Percentiles rank a stretch among this genome's conserved stretches.
Evolutionary conservation across 768 basidiomycete genomes (phyloP).

Genomic region (Phlebiopsis flavidoalba): DNA sequence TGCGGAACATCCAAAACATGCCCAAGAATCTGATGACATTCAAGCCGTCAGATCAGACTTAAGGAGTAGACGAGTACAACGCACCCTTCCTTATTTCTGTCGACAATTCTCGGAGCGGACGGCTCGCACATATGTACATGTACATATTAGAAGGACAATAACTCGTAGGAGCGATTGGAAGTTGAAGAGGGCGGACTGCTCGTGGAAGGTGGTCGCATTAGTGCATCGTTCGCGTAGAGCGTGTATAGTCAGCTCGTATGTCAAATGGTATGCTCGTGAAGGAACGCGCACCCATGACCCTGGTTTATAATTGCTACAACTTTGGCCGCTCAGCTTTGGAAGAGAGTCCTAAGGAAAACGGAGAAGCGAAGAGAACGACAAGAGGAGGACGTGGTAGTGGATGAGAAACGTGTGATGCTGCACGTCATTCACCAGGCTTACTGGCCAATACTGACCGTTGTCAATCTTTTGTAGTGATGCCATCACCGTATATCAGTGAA

Average conservation of each 20-base stretch:
- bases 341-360: too few species aligned
- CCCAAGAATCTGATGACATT: conserved; percentile 67
- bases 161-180: conserved; percentile 94
- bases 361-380: background rate
- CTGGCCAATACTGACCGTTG: background rate
- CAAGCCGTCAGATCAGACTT: background rate
- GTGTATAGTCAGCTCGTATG: too few species aligned
- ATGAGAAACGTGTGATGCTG: background rate
- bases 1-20: conserved; percentile 91
- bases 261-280: too few species aligned
- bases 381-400: background rate
- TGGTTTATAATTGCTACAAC: too few species aligned
- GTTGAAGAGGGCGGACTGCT: conserved; percentile 94
- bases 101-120: conserved; percentile 86
- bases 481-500: background rate
- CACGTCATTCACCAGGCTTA: background rate
- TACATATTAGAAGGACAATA: conserved; percentile 91
- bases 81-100: conserved; percentile 93
- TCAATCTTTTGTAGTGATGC: too few species aligned
- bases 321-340: too few species aligned
- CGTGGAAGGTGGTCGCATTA: background rate
- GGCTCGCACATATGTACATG: conserved; percentile 91
- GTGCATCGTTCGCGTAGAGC: too few species aligned
- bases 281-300: too few species aligned
- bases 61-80: conserved; percentile 6